Evolutionary conservation across 495 filamentous ascomycete genomes (phyloP).

Genomic region (Daldinia caldariorum): DNA sequence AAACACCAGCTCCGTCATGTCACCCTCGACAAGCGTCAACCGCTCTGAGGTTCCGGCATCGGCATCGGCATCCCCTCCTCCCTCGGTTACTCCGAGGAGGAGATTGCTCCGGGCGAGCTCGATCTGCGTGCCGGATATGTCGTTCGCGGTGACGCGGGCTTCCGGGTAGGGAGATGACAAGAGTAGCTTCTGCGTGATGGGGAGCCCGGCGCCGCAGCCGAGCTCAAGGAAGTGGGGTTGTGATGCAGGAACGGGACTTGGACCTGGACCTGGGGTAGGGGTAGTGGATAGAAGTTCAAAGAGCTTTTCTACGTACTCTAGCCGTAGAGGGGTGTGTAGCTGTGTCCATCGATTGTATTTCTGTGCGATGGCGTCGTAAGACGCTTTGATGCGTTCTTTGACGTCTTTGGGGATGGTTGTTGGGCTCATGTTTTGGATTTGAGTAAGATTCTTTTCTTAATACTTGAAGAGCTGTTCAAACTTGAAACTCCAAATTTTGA

Average conservation of each 20-base stretch:
- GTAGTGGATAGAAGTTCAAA: not conserved
- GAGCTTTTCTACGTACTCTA: no score
- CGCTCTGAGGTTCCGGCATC: conserved; percentile 10
- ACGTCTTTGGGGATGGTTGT: no score
- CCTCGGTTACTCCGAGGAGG: not conserved
- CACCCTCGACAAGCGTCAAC: conserved; percentile 41
- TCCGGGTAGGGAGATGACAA: not conserved
- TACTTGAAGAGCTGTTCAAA: no score
- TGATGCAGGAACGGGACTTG: no score
- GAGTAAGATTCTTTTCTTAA: no score
- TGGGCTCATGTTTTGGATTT: no score
- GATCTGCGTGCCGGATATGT: conserved; percentile 3
- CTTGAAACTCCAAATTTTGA: not conserved
- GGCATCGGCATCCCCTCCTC: not conserved
- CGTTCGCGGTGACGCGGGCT: not conserved
- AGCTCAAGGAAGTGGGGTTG: conserved; percentile 1
- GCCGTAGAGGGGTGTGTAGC: no score
- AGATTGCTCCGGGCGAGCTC: not conserved
- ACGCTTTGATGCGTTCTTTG: no score
- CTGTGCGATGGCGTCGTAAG: no score
- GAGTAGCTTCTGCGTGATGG: not conserved
- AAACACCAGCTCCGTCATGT: conserved; percentile 49
- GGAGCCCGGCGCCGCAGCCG: not conserved
- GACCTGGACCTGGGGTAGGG: not conserved
- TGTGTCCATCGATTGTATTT: no score